Conservation (phyloP, 2,329 filamentous ascomycete species). For the Trichothecium sympodiale region DNA sequence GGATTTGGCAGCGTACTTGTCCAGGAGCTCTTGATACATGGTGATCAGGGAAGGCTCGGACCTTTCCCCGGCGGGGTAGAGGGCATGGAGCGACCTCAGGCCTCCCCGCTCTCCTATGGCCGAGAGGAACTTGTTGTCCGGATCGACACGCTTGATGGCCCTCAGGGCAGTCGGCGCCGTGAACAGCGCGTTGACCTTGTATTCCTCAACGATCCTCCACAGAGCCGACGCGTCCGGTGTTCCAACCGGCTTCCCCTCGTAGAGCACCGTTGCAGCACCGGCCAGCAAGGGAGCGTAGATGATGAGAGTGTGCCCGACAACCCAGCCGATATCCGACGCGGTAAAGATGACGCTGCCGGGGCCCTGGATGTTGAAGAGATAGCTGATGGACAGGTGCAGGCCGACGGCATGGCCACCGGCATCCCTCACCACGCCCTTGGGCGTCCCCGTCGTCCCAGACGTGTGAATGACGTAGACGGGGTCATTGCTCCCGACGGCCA, state of each 20-base stretch:
- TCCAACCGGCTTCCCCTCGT: constrained; percentile 88
- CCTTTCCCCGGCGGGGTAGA: constrained; percentile 83
- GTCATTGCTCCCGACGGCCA: constrained; percentile 68
- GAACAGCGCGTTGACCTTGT: constrained; percentile 74
- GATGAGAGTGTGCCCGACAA: constrained; percentile 60
- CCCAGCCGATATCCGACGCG: constrained; percentile 86
- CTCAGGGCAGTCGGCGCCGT: constrained; percentile 81
- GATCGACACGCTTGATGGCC: constrained; percentile 79
- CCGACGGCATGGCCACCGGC: constrained; percentile 83
- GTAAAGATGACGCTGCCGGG: constrained; percentile 68
- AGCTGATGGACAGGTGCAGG: constrained; percentile 69
- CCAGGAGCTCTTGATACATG: constrained; percentile 67
- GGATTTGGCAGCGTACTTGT: constrained; percentile 50
- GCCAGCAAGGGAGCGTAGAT: constrained; percentile 78
- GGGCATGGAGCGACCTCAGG: constrained; percentile 56
- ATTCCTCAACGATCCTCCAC: constrained; percentile 77
- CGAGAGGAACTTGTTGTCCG: constrained; percentile 56
- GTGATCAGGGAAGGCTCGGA: constrained; percentile 79
- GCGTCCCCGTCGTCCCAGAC: constrained; percentile 68
- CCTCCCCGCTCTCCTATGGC: constrained; percentile 56
- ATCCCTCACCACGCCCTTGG: constrained; percentile 75
- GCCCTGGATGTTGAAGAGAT: constrained; percentile 72
- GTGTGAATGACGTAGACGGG: constrained; percentile 88
- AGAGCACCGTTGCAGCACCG: constrained; percentile 77
- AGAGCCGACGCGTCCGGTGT: constrained; percentile 81